Percentiles rank a stretch among this genome's conserved stretches.
phyloP scores from a whole-genome alignment of 208 protist genomes.

The Wallacemonas sp. region DNA sequence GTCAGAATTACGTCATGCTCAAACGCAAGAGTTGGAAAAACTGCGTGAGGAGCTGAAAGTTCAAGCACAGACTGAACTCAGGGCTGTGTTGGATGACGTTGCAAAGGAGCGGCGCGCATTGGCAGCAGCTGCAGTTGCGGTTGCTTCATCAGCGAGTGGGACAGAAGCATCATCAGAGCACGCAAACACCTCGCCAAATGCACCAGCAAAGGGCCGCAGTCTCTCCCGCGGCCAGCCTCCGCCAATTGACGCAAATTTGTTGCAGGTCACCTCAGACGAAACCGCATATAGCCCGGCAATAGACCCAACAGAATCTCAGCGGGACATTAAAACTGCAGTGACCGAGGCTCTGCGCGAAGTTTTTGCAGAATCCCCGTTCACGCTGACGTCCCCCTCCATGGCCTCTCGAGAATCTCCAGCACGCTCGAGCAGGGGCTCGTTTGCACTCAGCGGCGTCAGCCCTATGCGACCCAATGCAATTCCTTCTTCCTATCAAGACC shows the following conservation, averaged over 20 bases:
- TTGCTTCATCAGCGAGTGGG: constrained; percentile 15
- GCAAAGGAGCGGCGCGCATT: constrained; percentile 26
- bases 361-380: constrained; percentile 64
- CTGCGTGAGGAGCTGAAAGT: constrained; percentile 42
- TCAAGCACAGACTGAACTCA: constrained; percentile 53
- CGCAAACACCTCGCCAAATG: constrained; percentile 1
- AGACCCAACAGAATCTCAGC: constrained; percentile 3
- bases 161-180: constrained; percentile 24
- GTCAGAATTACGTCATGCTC: constrained; percentile 16
- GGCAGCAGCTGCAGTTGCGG: constrained; percentile 7
- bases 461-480: neutral
- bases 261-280: neutral
- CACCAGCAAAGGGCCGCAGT: neutral
- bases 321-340: constrained; percentile 58
- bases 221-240: constrained; percentile 12
- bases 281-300: neutral
- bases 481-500: constrained; percentile 39
- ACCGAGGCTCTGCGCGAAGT: constrained; percentile 63
- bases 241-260: constrained; percentile 16
- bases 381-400: constrained; percentile 33
- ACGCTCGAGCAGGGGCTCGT: neutral
- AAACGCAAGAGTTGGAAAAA: constrained; percentile 38
- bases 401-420: neutral
- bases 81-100: constrained; percentile 42
- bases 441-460: neutral